Base-by-base conservation (phyloP, 129 eudicot genomes). In the Kitagawia praeruptora region DNA sequence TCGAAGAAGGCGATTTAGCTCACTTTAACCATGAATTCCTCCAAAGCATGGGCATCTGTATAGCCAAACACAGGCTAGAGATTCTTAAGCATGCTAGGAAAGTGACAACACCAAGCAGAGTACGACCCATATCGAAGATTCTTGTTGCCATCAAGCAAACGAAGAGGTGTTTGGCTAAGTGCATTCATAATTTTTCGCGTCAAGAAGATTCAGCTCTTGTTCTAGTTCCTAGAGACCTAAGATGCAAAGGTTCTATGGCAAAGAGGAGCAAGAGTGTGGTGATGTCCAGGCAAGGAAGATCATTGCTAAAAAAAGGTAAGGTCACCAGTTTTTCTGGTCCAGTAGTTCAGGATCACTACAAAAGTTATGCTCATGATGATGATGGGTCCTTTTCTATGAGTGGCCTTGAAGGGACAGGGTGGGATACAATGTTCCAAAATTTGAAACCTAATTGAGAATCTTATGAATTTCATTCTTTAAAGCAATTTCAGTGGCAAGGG, bases 21-120 rank as follows among this genome's bases (percentile, higher is more conserved):
- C 90, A 91, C 77, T 88, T 94, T 85, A 92, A 87, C 89, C 98
- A 94, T 78, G 98, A 94, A 49, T 88, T 91, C 70, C 92, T 94
- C 37, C 97, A 88, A 82, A 94, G 98, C 85, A 91, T 94, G 97
- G 98, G 98, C n/a, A 88, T 94, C 75, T 86, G 90, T 5, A 89
- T 93, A 75, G 98, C 97, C 79, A 93, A 93, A 85, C 98, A 93
- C 77, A 85, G 98, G 89, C 86, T 93, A 69, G 96, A 93, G 83
- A 93, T 93, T 75, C 96, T 93, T 77, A 93, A 93, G 70, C 90
- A 88, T 71, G 90, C 89, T 23, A 84, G 84, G 75, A 90, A 86
- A 80, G 86, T 80, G 34, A 88, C 82, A n/a, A 80, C 83, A 0
- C 77, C 81, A 19, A 51, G 46, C 63, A 80, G 83, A 40, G 82